Base-by-base conservation (phyloP, 352 stramenopile genomes). In the Aphanomyces stellatus region DNA sequence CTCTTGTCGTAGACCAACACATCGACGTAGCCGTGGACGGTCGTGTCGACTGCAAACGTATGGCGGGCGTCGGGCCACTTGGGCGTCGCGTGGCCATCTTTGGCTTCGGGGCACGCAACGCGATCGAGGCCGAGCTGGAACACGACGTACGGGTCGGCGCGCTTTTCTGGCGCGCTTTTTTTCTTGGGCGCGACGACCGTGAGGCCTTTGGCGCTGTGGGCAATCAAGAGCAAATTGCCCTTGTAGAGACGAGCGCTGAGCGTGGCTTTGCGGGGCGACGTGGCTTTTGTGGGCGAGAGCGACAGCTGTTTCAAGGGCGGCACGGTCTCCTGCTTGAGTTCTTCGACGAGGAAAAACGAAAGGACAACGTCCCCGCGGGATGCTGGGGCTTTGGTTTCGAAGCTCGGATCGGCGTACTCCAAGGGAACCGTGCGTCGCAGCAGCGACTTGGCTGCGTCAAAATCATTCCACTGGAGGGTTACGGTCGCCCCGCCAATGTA, bases 401-500 rank as follows among this genome's bases (percentile, higher is more conserved):
- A 63, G 33, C 76, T 77, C 46, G 81, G 73, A 35, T 82, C 76
- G 8, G 60, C 62, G 53, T 74, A 86, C 25, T 82, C 74, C 19
- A 86, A 63, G 30, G 53, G 37, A 49, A 81, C 79, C 24, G 78
- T 67, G 24, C 31, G 60, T 11, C 22, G 1, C 0, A 31, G 3
- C 28, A 67, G 33, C 1, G 60, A 22, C 28, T 56, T 43, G 5
- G 60, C 27, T 0, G 30, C 22, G 3, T 22, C 13, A 27, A 67
- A 51, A 7, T n/a, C 22, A 2, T 27, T 7, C n/a, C 57, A 19
- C 17, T 31, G 7, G 2, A 82, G 53, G 31, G 69, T 55, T 51
- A 85, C 77, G 48, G 53, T 69, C 25, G 71, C 46, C 28, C 77
- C 77, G 17, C 76, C 77, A 66, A 85, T 81, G 62, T 81, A 83